A percentile compares a stretch with the other conserved stretches of the same genome.
phyloP scores from a whole-genome alignment of 2,329 filamentous ascomycete genomes.

The Colletotrichum chrysophilum region DNA sequence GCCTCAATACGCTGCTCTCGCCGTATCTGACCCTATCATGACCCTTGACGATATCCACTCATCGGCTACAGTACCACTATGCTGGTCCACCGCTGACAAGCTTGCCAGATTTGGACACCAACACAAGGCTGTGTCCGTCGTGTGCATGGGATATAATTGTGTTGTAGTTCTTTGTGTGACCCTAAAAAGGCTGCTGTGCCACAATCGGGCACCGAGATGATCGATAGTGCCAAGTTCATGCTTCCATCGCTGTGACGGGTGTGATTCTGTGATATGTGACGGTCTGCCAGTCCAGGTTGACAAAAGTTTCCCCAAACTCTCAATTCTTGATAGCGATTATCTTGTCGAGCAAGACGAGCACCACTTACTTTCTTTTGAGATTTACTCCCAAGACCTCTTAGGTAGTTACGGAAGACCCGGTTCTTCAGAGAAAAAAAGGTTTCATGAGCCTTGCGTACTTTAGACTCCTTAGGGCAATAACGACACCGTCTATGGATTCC shows the following conservation, averaged over 20 bases:
- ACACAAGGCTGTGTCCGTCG: neutral
- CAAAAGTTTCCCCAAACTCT: too few relatives aligned
- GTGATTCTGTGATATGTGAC: neutral
- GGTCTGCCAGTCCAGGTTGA: neutral
- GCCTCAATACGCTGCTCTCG: rapidly evolving
- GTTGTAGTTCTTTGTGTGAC: neutral
- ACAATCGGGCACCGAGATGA: neutral
- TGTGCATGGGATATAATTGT: too few relatives aligned
- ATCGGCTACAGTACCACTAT: neutral
- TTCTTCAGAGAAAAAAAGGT: too few relatives aligned
- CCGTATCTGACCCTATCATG: neutral
- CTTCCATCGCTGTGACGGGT: neutral
- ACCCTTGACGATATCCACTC: neutral
- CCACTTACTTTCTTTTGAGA: too few relatives aligned
- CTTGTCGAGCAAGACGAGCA: too few relatives aligned
- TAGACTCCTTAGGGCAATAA: too few relatives aligned
- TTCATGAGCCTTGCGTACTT: too few relatives aligned
- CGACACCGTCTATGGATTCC: rapidly evolving
- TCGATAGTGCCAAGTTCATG: neutral
- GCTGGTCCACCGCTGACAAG: rapidly evolving
- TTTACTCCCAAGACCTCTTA: too few relatives aligned
- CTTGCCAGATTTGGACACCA: rapidly evolving
- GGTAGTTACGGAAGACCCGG: too few relatives aligned
- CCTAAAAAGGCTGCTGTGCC: neutral
- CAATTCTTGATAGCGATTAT: too few relatives aligned